phyloP scores from a whole-genome alignment of 805 yeast species.

The Lipomyces anomalus region DNA sequence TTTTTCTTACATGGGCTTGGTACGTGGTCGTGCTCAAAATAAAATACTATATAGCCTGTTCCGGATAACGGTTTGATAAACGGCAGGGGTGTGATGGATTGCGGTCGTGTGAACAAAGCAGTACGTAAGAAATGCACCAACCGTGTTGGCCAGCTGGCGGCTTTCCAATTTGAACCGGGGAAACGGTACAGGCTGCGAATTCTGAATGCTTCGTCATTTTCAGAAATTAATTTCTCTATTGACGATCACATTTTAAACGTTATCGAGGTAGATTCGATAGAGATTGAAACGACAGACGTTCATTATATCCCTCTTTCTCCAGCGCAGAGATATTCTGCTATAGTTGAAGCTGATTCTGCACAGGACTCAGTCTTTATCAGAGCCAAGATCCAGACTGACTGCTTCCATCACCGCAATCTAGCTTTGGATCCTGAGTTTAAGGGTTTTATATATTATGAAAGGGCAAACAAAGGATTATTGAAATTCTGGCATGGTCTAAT shows the following conservation, averaged over 20 bases:
- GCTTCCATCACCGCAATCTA: constrained; percentile 10
- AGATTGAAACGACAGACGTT: constrained; percentile 4
- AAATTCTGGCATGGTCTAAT: neutral
- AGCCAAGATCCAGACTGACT: constrained; percentile 11
- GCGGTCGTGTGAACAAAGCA: constrained; percentile 2
- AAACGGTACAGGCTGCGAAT: constrained; percentile 15
- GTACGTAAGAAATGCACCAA: constrained; percentile 1
- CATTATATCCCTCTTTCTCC: constrained; percentile 11
- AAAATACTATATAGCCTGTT: constrained; percentile 6
- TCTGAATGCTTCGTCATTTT: constrained; percentile 13
- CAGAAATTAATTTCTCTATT: constrained; percentile 15
- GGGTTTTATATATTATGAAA: constrained; percentile 1
- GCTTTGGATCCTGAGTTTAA: constrained; percentile 6
- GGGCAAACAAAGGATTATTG: neutral
- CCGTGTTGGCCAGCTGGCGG: neutral
- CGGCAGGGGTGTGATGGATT: constrained; percentile 11
- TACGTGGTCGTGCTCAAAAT: neutral
- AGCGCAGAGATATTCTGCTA: constrained; percentile 19
- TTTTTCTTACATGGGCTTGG: neutral
- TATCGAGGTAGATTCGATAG: constrained; percentile 21
- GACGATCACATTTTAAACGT: constrained; percentile 14
- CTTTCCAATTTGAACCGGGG: constrained; percentile 10
- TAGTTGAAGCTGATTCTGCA: constrained; percentile 14
- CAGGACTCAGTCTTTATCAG: constrained; percentile 8
- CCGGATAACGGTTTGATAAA: constrained; percentile 14